A percentile compares a stretch with the other conserved stretches of the same genome.
phyloP scores from a whole-genome alignment of 2,329 filamentous ascomycete genomes.

The Scedosporium aurantiacum region DNA sequence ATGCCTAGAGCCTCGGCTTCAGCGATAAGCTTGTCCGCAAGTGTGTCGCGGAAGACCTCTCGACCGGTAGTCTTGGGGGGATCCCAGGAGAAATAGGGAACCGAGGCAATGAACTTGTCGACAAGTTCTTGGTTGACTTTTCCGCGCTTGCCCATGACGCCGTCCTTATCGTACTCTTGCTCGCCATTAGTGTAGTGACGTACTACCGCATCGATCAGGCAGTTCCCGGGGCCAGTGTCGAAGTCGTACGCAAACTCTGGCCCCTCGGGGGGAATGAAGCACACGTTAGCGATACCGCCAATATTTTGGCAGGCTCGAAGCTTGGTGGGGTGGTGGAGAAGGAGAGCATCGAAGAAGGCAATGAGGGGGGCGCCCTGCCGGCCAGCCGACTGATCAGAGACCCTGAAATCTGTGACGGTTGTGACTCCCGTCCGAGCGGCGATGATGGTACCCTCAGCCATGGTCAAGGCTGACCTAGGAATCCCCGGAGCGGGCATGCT shows the following conservation, averaged over 20 bases:
- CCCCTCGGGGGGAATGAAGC: slow-evolving; percentile 42
- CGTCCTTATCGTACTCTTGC: slow-evolving; percentile 39
- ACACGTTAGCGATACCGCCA: slow-evolving; percentile 49
- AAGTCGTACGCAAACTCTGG: slow-evolving; percentile 29
- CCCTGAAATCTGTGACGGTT: slow-evolving; percentile 45
- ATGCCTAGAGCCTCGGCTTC: slow-evolving; percentile 32
- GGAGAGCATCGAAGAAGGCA: slow-evolving; percentile 44
- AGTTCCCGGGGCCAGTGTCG: slow-evolving; percentile 45
- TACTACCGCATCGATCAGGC: slow-evolving; percentile 45
- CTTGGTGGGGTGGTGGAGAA: slow-evolving; percentile 45
- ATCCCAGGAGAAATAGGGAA: slow-evolving; percentile 37
- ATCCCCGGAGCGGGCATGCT: slow-evolving; percentile 38
- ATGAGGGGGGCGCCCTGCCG: slow-evolving; percentile 44
- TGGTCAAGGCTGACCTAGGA: slow-evolving; percentile 37
- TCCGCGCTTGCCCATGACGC: slow-evolving; percentile 36
- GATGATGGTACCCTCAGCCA: slow-evolving; percentile 46
- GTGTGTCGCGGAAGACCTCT: slow-evolving; percentile 47
- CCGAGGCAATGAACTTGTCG: slow-evolving; percentile 32
- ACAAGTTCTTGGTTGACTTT: slow-evolving; percentile 39
- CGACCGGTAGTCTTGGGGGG: slow-evolving; percentile 48
- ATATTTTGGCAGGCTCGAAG: slow-evolving; percentile 51
- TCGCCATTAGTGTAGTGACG: slow-evolving; percentile 40
- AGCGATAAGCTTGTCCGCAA: slow-evolving; percentile 40
- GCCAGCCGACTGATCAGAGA: slow-evolving; percentile 44
- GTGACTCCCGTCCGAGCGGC: slow-evolving; percentile 45